phyloP scores from a whole-genome alignment of 2,329 filamentous ascomycete species.

The Fonsecaea pedrosoi region DNA sequence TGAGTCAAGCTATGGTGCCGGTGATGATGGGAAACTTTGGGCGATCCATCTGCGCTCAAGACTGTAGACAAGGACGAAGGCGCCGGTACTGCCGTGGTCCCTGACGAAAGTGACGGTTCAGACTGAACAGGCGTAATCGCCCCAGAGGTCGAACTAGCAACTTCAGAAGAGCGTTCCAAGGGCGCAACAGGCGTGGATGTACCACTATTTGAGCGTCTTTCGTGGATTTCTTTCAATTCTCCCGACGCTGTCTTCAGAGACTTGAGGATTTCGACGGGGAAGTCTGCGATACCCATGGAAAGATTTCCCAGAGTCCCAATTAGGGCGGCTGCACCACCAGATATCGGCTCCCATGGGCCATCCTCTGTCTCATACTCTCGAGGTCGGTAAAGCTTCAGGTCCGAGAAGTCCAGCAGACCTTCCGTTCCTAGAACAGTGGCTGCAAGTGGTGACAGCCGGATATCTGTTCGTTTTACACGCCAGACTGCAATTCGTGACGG shows the following conservation, averaged over 20 bases:
- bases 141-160: neutral
- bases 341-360: slow-evolving; percentile 79
- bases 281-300: slow-evolving; percentile 80
- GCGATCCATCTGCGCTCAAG: slow-evolving; percentile 29
- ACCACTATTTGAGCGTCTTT: slow-evolving; percentile 27
- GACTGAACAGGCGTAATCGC: slow-evolving; percentile 8
- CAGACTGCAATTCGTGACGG: slow-evolving; percentile 75
- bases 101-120: neutral
- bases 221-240: slow-evolving; percentile 39
- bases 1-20: slow-evolving; percentile 25
- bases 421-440: slow-evolving; percentile 71
- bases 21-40: slow-evolving; percentile 17
- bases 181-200: slow-evolving; percentile 14
- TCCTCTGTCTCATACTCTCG: slow-evolving; percentile 78
- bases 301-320: slow-evolving; percentile 83
- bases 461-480: slow-evolving; percentile 71
- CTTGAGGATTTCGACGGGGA: slow-evolving; percentile 63
- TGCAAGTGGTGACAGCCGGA: slow-evolving; percentile 74
- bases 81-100: slow-evolving; percentile 10
- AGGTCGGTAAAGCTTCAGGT: slow-evolving; percentile 70
- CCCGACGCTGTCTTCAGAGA: slow-evolving; percentile 41
- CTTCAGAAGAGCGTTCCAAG: slow-evolving; percentile 19
- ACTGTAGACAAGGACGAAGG: slow-evolving; percentile 30
- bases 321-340: slow-evolving; percentile 76
- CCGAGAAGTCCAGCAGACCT: slow-evolving; percentile 69